Base-by-base conservation (phyloP, 352 stramenopile species). In the Plasmopara muralis region DNA sequence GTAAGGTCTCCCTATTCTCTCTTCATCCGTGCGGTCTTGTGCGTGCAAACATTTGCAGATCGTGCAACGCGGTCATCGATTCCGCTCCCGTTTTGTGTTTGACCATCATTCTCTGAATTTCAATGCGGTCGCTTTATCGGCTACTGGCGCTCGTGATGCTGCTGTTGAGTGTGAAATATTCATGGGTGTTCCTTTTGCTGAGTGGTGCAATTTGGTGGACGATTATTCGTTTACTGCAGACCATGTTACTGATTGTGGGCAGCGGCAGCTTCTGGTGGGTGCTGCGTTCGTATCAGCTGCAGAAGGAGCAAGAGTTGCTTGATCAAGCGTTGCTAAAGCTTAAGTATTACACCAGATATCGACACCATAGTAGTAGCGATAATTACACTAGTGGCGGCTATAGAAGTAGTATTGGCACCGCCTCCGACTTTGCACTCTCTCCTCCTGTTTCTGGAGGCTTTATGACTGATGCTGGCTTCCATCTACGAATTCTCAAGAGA, bases 231-330 rank as follows among this genome's bases (percentile, higher is more conserved):
- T 25, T 83, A 13, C 42, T 70, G 28, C 68, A 87, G 55, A 44
- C 84, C 20, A 28, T 39, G 1, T 65, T 80, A 47, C 57, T 90
- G 28, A 28, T 85, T 18, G 53, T 55, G 5, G 77, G 72, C 40
- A 72, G 64, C 48, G 53, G 72, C 43, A 68, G 62, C 46, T 72
- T 88, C 56, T 90, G 77, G 77, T 82, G 70, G 63, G 13, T 74
- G 25, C 41, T 90, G 42, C 79, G 79, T 20, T 68, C 63, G 40
- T 85, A 80, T 41, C 79, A 90, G 50, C 57, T 90, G 34, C 57
- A 68, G 42, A 60, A 59, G 42, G 77, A 88, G 55, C 77, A 83
- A 51, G 79, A 90, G 34, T 49, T 87, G 37, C 59, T 74, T 34
- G 75, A 85, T 43, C 49, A 70, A 28, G 71, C 67, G 50, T 52